Conservation (phyloP, 345 rosid species). For the Erodium maritimum region DNA sequence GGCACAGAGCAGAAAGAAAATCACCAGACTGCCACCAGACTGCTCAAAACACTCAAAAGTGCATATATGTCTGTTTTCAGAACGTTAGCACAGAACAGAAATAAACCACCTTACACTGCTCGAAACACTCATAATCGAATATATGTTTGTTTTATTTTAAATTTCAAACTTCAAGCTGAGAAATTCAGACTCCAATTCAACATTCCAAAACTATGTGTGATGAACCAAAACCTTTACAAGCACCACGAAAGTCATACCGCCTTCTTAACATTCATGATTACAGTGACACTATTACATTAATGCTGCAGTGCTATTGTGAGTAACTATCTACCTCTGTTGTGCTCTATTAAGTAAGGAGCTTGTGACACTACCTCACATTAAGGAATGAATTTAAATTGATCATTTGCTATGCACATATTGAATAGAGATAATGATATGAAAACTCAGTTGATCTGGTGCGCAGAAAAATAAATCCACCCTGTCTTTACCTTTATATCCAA, state of each 20-base stretch:
- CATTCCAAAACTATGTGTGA: not conserved
- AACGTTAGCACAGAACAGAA: too few relatives aligned
- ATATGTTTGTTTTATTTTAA: too few relatives aligned
- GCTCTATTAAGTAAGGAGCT: not conserved
- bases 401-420: not conserved
- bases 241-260: too few relatives aligned
- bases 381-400: not conserved
- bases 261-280: too few relatives aligned
- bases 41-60: too few relatives aligned
- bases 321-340: not conserved
- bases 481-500: slow-evolving; percentile 40
- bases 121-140: too few relatives aligned
- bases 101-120: too few relatives aligned
- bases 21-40: too few relatives aligned
- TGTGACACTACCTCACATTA: not conserved
- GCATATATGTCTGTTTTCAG: too few relatives aligned
- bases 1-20: too few relatives aligned
- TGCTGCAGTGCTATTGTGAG: not conserved
- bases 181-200: not conserved
- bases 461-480: not conserved
- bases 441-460: not conserved
- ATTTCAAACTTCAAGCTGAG: not conserved
- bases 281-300: too few relatives aligned
- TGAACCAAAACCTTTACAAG: too few relatives aligned
- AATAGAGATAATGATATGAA: not conserved